phyloP scores from a whole-genome alignment of 2,329 filamentous ascomycete genomes.

The Beauveria sp. region DNA sequence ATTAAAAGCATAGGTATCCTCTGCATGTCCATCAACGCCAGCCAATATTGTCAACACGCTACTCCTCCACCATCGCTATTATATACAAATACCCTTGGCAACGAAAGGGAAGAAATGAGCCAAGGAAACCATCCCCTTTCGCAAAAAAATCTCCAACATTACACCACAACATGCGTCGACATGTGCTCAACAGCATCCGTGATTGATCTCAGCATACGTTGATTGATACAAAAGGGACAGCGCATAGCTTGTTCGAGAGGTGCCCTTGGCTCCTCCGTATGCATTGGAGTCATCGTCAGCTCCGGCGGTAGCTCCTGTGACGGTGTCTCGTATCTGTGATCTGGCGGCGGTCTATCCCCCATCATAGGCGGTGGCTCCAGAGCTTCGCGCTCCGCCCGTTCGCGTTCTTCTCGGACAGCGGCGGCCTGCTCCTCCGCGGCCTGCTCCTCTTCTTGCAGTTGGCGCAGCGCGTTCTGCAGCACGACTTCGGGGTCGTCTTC shows the following conservation, averaged over 20 bases:
- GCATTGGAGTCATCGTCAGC: conserved; percentile 48
- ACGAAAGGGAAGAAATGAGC: not conserved
- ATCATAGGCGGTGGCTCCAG: conserved; percentile 23
- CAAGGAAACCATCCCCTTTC: not conserved
- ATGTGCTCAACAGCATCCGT: conserved; percentile 57
- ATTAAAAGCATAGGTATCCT: not conserved
- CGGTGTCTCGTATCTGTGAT: conserved; percentile 28
- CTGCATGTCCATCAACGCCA: not conserved
- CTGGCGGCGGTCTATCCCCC: conserved; percentile 22
- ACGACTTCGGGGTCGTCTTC: conserved; percentile 51
- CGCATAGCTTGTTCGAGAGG: conserved; percentile 42
- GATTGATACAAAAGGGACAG: conserved; percentile 55
- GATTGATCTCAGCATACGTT: conserved; percentile 51
- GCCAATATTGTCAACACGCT: not conserved
- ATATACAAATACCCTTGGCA: not conserved
- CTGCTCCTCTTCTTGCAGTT: conserved; percentile 51
- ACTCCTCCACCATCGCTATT: not conserved
- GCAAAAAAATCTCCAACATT: conserved; percentile 6
- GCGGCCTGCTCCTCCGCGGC: conserved; percentile 51
- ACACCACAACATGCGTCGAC: conserved; percentile 54
- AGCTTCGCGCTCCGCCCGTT: conserved; percentile 35
- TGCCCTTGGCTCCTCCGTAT: conserved; percentile 39
- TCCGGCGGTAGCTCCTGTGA: conserved; percentile 30
- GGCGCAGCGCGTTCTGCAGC: conserved; percentile 50
- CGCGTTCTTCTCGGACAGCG: conserved; percentile 44